Evolutionary conservation across 2,329 filamentous ascomycete species (phyloP), one percentile per base, ranked within the genome.

Genomic region (Diaporthe vaccinii): DNA sequence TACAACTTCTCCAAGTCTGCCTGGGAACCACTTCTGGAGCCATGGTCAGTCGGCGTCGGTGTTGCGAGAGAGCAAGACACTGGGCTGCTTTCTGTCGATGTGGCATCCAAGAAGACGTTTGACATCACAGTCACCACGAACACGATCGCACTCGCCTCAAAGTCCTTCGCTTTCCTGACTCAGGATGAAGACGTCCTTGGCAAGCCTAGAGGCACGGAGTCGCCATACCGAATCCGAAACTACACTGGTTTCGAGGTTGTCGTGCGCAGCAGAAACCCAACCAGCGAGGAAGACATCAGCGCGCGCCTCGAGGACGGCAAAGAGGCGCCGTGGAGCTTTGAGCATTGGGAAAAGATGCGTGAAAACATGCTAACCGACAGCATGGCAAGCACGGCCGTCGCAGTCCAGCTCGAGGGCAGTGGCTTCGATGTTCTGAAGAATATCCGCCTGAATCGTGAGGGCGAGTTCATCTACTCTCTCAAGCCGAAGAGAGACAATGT

Each of bases 1-100:
- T 99, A 98, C 88, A 99, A 99, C 84, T 99, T 99, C 85, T 97
- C 97, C 20, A 99, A 99, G 83, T 99, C 97, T 0, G 95, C 95
- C 4, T 99, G 97, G 97, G 97, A 99, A 83, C 97, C 97, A 4
- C 86, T 99, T 46, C 91, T 99, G 36, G 97, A 99, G 82, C 97
- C 97, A 10, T 99, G 97, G 97, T 92, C 96, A 78, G 88, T 98
- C n/a, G 95, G 95, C 2, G 92, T 99, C 78, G 95, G 97, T 77
- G 91, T 98, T 82, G 92, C 94, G 0, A 96, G 93, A 79, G 93
- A 97, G 75, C 89, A 92, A 36, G 89, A 91, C 57, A 94, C 93
- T 0, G 94, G 96, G 51, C 88, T 94, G 70, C 86, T 98, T 76
- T 94, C 95, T 0, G 88, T 99, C 25, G 96, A 98, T 74, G 86